These are phyloP conservation scores for Blastocystis sp. DNA, from an alignment of 352 stramenopile genomes.

Conservation along the genomic window DNA sequence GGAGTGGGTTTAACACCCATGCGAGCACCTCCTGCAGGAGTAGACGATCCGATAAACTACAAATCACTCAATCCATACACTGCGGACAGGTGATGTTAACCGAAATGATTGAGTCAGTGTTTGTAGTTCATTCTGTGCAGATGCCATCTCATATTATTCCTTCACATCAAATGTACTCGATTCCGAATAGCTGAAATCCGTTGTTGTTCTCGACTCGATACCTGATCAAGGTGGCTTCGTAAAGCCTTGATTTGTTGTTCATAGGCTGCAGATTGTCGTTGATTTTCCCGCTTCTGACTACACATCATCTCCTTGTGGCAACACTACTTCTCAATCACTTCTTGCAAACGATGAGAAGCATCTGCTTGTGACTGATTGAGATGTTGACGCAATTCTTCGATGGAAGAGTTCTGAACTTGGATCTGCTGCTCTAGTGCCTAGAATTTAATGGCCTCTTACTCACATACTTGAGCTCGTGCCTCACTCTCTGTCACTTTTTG, in stretches of 20 bases:
- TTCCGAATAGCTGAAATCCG: not conserved
- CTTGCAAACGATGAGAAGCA: not conserved
- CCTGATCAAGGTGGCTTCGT: not conserved
- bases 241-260: slow-evolving; percentile 23
- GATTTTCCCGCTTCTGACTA: slow-evolving; percentile 45
- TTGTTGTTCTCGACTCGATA: slow-evolving; percentile 26
- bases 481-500: not conserved
- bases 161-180: not conserved
- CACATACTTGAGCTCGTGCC: not conserved
- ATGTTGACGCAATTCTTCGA: slow-evolving; percentile 27
- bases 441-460: not conserved
- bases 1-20: no score
- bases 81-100: not conserved
- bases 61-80: not conserved
- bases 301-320: not conserved
- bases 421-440: slow-evolving; percentile 15
- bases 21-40: not conserved
- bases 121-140: slow-evolving; percentile 39
- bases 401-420: not conserved
- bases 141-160: not conserved
- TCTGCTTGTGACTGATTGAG: not conserved
- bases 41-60: not conserved
- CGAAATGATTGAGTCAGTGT: slow-evolving; percentile 45
- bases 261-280: slow-evolving; percentile 29
- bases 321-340: slow-evolving; percentile 30